These are phyloP conservation scores for Daldinia eschscholtzii DNA, from an alignment of 2,329 filamentous ascomycete species.

Conservation along the genomic window DNA sequence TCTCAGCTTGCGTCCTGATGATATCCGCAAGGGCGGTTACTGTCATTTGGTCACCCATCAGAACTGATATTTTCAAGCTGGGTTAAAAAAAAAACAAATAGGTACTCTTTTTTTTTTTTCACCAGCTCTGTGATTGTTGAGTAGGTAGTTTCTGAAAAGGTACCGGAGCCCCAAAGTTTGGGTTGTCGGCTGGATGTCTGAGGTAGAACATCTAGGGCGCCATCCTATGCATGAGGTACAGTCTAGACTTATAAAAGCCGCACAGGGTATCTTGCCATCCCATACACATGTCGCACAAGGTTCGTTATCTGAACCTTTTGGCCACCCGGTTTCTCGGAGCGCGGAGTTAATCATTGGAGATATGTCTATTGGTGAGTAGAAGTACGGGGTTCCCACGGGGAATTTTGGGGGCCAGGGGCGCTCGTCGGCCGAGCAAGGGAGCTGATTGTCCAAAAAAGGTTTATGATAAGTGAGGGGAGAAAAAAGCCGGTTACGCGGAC, in stretches of 20 bases:
- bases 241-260: conserved; percentile 35
- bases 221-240: conserved; percentile 33
- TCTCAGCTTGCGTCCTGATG: conserved; percentile 41
- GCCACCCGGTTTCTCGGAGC: conserved; percentile 28
- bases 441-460: conserved; percentile 4
- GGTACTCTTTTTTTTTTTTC: neutral
- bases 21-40: conserved; percentile 44
- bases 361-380: conserved; percentile 20
- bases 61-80: conserved; percentile 7
- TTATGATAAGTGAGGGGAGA: neutral
- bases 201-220: conserved; percentile 7
- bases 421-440: conserved; percentile 13
- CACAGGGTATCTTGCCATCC: conserved; percentile 35
- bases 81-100: conserved; percentile 6
- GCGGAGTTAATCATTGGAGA: conserved; percentile 38
- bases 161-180: conserved; percentile 14
- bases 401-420: neutral
- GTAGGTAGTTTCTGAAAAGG: neutral
- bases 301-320: conserved; percentile 35
- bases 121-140: conserved; percentile 20
- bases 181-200: conserved; percentile 6
- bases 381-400: conserved; percentile 35
- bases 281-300: conserved; percentile 27
- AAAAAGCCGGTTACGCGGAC: conserved; percentile 25
- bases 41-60: conserved; percentile 45